Evolutionary conservation across 192 early-diverging fungal genomes (phyloP).

Genomic region (Glomus cerebriforme): DNA sequence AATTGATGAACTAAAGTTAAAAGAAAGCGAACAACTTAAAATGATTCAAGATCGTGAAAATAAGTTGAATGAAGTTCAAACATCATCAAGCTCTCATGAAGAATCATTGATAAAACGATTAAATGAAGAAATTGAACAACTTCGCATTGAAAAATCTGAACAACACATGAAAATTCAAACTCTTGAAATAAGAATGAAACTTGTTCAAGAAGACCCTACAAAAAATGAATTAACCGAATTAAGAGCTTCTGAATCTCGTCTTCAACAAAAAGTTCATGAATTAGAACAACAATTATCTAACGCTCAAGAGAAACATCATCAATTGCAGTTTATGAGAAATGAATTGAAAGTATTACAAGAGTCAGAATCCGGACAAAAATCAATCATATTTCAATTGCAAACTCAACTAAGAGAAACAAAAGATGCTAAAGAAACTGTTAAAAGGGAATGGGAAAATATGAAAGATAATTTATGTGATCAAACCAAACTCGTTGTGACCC

Average conservation of each 20-base stretch:
- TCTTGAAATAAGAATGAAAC: not conserved
- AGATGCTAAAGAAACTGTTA: not conserved
- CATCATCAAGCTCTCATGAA: not conserved
- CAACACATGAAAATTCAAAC: slow-evolving; percentile 5
- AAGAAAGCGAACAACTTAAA: not conserved
- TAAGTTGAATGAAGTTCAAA: not conserved
- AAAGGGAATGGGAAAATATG: slow-evolving; percentile 5
- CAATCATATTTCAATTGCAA: not conserved
- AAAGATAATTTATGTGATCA: not conserved
- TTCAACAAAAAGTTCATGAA: slow-evolving; percentile 6
- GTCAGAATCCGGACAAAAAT: not conserved
- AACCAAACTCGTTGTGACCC: not conserved
- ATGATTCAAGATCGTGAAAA: not conserved
- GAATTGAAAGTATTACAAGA: not conserved
- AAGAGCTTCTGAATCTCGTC: not conserved
- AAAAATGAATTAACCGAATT: not conserved
- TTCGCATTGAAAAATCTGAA: not conserved
- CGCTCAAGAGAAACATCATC: not conserved
- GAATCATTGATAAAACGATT: not conserved
- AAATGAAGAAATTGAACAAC: slow-evolving; percentile 4
- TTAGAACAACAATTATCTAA: not conserved
- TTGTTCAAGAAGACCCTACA: not conserved
- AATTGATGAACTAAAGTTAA: not conserved
- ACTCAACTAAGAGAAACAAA: not conserved
- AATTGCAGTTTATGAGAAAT: slow-evolving; percentile 6